These are phyloP conservation scores for Aureobasidium sp. DNA, from an alignment of 2,329 filamentous ascomycete genomes.

Conservation along the genomic window DNA sequence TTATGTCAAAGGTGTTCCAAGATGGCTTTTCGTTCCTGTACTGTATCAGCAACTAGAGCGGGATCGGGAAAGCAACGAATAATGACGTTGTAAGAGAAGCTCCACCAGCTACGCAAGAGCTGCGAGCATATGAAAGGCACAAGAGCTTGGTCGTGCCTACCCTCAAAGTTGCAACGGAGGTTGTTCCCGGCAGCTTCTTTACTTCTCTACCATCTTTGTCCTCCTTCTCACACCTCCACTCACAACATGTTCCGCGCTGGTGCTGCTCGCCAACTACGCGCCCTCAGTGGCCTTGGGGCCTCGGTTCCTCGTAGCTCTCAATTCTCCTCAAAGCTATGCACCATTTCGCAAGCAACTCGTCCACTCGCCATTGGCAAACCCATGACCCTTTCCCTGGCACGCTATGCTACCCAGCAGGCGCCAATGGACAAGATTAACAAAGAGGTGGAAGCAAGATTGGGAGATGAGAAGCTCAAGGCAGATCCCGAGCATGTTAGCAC, in stretches of 20 bases:
- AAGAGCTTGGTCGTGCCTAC: not conserved
- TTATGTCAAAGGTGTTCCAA: not conserved
- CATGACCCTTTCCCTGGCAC: conserved; percentile 23
- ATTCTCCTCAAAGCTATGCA: conserved; percentile 39
- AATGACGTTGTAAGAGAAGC: not conserved
- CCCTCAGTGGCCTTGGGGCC: conserved; percentile 28
- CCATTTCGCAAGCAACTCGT: conserved; percentile 28
- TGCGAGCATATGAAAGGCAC: not conserved
- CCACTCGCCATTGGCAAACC: conserved; percentile 29
- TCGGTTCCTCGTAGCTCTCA: conserved; percentile 22
- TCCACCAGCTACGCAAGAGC: conserved; percentile 4
- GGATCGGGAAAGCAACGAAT: not conserved
- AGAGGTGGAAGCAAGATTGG: conserved; percentile 50
- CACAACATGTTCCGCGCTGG: conserved; percentile 38
- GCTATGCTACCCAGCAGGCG: conserved; percentile 18
- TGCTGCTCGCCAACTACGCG: conserved; percentile 38
- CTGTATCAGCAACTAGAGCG: not conserved
- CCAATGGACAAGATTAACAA: conserved; percentile 45
- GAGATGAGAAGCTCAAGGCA: conserved; percentile 50
- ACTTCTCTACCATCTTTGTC: not conserved
- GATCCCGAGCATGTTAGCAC: conserved; percentile 55
- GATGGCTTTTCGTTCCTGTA: not conserved
- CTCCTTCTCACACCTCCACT: not conserved
- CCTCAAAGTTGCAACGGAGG: not conserved
- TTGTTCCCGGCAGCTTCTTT: not conserved